phyloP scores from a whole-genome alignment of 2,329 filamentous ascomycete species.

The Lachnellula suecica region DNA sequence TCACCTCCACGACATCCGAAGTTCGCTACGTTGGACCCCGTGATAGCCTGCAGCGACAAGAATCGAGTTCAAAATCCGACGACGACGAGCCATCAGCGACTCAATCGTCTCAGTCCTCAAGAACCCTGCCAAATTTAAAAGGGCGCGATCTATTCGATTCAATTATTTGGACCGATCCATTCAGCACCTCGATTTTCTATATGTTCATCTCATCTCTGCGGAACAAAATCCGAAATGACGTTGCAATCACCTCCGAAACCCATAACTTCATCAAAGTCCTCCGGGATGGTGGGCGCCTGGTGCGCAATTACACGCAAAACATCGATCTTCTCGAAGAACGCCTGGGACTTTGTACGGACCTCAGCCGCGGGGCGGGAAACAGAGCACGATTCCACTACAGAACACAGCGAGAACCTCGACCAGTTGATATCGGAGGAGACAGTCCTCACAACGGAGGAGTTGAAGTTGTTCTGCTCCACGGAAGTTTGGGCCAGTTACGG shows the following conservation, averaged over 20 bases:
- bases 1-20: background rate
- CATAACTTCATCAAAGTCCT: slow-evolving; percentile 70
- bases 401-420: slow-evolving; percentile 40
- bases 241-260: slow-evolving; percentile 58
- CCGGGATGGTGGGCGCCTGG: slow-evolving; percentile 65
- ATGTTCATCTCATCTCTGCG: slow-evolving; percentile 68
- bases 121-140: slow-evolving; percentile 60
- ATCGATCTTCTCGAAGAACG: slow-evolving; percentile 73
- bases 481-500: slow-evolving; percentile 62
- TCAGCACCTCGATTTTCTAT: slow-evolving; percentile 70
- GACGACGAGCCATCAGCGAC: slow-evolving; percentile 11
- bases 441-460: slow-evolving; percentile 28
- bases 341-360: slow-evolving; percentile 63
- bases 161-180: slow-evolving; percentile 67
- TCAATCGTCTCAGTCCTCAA: slow-evolving; percentile 23
- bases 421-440: slow-evolving; percentile 31
- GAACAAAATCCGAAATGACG: slow-evolving; percentile 59
- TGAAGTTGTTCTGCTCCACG: slow-evolving; percentile 66
- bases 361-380: slow-evolving; percentile 61
- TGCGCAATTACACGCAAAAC: slow-evolving; percentile 74
- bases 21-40: background rate
- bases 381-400: slow-evolving; percentile 55
- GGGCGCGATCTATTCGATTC: slow-evolving; percentile 71
- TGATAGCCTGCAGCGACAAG: slow-evolving; percentile 9
- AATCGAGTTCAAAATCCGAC: slow-evolving; percentile 12